Evolutionary conservation across 441 rosid species (phyloP), one percentile per base, ranked within the genome.

Genomic region (Raphanus hybrid): DNA sequence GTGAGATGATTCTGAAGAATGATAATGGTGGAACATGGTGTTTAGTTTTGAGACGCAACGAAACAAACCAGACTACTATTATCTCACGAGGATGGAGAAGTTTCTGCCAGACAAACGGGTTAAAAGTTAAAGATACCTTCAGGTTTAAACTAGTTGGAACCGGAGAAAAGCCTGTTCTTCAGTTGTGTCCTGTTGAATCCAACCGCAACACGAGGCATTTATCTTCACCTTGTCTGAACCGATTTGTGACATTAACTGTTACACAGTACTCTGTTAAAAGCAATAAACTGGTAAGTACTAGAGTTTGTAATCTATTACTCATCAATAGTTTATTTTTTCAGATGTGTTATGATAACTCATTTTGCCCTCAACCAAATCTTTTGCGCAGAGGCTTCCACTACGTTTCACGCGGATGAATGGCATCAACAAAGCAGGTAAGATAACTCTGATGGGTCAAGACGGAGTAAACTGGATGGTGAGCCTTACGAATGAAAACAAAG

Each of bases 1-100:
- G 70, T 61, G 74, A 73, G 69, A 67, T 73, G 3, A 32, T 78
- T 68, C 8, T 78, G 65, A 67, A 63, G 78, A 62, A 73, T 66
- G 74, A 50, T 59, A 1, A 37, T 37, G 78, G 78, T 16, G 54
- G 6, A 26, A 65, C 64, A 34, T 61, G 78, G 78, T 14, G 15
- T 45, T 78, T 60, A 11, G 43, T 2, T 35, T 11, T 78, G 66
- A 68, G 37, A 78, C 20, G 35, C 58, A 6, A 37, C 11, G 45
- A 67, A 45, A 5, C 65, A 67, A 48, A 26, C 15, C 11, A 68
- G 29, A 4, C 2, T 5, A 41, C 58, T 27, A 8, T 71, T 73
- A 11, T 78, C 32, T 0, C 41, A 45, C 58, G 7, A 35, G 81
- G 81, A 8, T 73, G 69, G 74, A 78, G 18, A 60, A 37, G 66